phyloP scores from a whole-genome alignment of 1,284 basidiomycete species.

The Termitomyces sp. region DNA sequence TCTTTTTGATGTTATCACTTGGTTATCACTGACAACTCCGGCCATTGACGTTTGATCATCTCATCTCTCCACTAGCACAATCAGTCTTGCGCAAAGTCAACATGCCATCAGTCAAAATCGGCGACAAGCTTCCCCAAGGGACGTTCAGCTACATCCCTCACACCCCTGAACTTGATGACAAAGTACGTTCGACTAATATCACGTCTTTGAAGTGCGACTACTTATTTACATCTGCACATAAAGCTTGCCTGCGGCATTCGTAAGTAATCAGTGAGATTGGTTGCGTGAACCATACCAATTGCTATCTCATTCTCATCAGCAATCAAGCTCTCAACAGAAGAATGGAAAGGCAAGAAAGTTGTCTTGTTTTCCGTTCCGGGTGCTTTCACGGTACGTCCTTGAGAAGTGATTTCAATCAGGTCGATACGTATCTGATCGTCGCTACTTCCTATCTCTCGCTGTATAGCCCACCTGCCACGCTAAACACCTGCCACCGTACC shows the following conservation, averaged over 20 bases:
- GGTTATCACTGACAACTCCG: no score
- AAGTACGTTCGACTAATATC: conserved; percentile 32
- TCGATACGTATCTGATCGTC: background rate
- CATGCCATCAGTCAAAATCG: conserved; percentile 38
- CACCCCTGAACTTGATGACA: conserved; percentile 58
- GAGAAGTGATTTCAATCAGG: background rate
- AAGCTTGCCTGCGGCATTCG: conserved; percentile 58
- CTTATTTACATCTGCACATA: background rate
- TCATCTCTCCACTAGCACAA: background rate
- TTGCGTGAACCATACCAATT: background rate
- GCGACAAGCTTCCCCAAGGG: conserved; percentile 59
- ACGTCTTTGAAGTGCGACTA: background rate
- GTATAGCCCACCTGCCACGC: conserved; percentile 67
- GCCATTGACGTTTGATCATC: background rate
- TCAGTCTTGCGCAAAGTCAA: background rate
- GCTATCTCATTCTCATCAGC: conserved; percentile 30
- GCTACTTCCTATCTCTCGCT: background rate
- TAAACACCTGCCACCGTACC: conserved; percentile 68
- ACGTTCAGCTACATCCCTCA: conserved; percentile 65
- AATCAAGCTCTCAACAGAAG: conserved; percentile 47
- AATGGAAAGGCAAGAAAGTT: conserved; percentile 83
- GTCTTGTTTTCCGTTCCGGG: conserved; percentile 76
- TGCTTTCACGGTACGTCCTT: conserved; percentile 62
- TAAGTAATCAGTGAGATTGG: conserved; percentile 32
- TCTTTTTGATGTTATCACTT: no score